A percentile compares a stretch with the other conserved stretches of the same genome.
phyloP scores from a whole-genome alignment of 805 yeast species.

The Monosporozyma unispora region DNA sequence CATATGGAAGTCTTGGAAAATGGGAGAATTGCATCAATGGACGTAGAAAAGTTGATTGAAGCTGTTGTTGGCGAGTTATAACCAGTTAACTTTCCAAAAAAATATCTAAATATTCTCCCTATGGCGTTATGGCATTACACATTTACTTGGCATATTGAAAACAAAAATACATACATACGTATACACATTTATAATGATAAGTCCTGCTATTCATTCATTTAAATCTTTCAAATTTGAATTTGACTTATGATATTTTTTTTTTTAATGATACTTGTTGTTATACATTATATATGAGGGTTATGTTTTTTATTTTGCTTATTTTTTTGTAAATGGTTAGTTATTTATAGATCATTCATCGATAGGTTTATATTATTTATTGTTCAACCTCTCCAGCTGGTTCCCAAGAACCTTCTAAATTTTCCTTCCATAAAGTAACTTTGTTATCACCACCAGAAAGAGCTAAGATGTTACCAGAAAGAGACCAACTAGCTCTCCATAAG shows the following conservation, averaged over 20 bases:
- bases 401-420: conserved; percentile 87
- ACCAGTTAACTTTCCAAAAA: too few relatives aligned
- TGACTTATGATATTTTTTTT: not conserved
- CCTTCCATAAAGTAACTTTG: conserved; percentile 94
- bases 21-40: conserved; percentile 72
- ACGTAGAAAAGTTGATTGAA: conserved; percentile 63
- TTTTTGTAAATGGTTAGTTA: not conserved
- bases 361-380: conserved; percentile 44
- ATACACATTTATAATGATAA: not conserved
- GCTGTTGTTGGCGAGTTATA: conserved; percentile 42
- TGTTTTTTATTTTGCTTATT: not conserved
- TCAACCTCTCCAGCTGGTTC: conserved; percentile 95
- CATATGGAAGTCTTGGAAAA: conserved; percentile 87
- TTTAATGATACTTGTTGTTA: not conserved
- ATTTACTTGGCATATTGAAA: not conserved
- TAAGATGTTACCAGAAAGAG: conserved; percentile 86
- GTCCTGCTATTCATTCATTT: too few relatives aligned
- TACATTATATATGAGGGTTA: not conserved
- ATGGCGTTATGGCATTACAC: not conserved
- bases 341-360: not conserved
- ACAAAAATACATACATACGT: not conserved
- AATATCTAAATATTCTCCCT: not conserved
- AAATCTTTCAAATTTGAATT: not conserved
- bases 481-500: conserved; percentile 98
- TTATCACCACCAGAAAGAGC: conserved; percentile 97